phyloP scores from a whole-genome alignment of 2,329 filamentous ascomycete genomes.

The Stylonectria norvegica region DNA sequence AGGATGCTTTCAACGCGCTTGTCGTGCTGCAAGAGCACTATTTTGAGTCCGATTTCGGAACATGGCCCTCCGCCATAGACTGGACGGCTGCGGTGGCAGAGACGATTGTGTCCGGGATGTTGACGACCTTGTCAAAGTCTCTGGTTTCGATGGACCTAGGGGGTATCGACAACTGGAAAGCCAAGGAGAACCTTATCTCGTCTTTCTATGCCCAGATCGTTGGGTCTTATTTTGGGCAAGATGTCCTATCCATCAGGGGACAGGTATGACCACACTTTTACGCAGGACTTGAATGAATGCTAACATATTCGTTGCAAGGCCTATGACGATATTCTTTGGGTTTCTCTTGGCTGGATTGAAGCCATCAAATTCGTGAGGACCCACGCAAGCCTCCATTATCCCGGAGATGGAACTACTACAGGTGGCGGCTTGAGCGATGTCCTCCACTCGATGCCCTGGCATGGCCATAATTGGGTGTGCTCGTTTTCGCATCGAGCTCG shows the following conservation, averaged over 20 bases:
- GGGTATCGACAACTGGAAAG: slow-evolving; percentile 41
- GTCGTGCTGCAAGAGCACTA: slow-evolving; percentile 73
- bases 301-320: slow-evolving; percentile 48
- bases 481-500: slow-evolving; percentile 80
- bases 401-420: slow-evolving; percentile 14
- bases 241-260: slow-evolving; percentile 68
- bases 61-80: slow-evolving; percentile 83
- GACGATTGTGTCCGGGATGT: slow-evolving; percentile 71
- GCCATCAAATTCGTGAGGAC: slow-evolving; percentile 69
- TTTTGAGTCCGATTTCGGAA: slow-evolving; percentile 73
- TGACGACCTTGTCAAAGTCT: slow-evolving; percentile 66
- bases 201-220: slow-evolving; percentile 74
- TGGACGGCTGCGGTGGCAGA: slow-evolving; percentile 88
- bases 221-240: slow-evolving; percentile 83
- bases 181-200: slow-evolving; percentile 75
- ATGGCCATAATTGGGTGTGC: slow-evolving; percentile 70
- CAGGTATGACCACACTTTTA: slow-evolving; percentile 35
- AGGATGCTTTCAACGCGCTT: slow-evolving; percentile 60
- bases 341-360: slow-evolving; percentile 88
- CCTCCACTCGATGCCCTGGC: slow-evolving; percentile 56
- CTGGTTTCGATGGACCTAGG: slow-evolving; percentile 38
- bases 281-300: no score
- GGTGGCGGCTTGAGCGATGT: slow-evolving; percentile 29
- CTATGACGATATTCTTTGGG: slow-evolving; percentile 94
- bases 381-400: slow-evolving; percentile 65